Base-by-base conservation (phyloP, 1,284 basidiomycete genomes). In the Abortiporus biennis region DNA sequence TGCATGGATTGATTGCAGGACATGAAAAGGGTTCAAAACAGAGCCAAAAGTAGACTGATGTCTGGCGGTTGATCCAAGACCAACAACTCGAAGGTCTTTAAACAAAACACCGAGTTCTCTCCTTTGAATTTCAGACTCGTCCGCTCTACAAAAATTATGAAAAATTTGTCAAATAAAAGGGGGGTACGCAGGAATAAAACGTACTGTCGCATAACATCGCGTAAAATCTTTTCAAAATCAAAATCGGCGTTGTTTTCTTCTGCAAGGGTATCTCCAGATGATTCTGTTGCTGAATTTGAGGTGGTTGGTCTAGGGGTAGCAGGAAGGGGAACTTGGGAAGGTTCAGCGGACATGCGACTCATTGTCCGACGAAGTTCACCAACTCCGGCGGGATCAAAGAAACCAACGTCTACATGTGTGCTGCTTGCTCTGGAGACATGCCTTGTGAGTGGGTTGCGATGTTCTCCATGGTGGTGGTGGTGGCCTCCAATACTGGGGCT, bases 71-170 rank as follows among this genome's bases (percentile, higher is more conserved):
- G 71, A 62, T 6, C 69, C 72, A 3, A 71, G 52, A 9, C 75
- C 76, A 4, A 66, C 58, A 16, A 78, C 75, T 6, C 62, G 60
- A 12, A 79, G 65, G 45, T 75, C 59, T 44, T 68, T 52, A 52
- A 77, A 76, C 3, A 63, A 56, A 9, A 77, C 70, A 15, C 76
- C 76, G 11, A 78, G 65, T 46, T 72, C 63, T 25, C 75, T 63
- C 5, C 55, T 43, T 44, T 67, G 59, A 36, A 74, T 67, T 4
- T 68, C 57, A 2, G 69, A 61, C 34, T 68, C 67, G 30, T 72
- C 69, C 6, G 64, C 48, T 50, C 75, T 78, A 36, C 20, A 20
- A 31, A 12, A 40, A 16, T 15, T 45, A n/a, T 24, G 25, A 20
- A 40, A 17, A 11, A 20, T 24, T 23, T 35, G 29, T 27, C 4